These are phyloP conservation scores for Debaryomyces tyrocola DNA, from an alignment of 805 yeast species.

Conservation along the genomic window DNA sequence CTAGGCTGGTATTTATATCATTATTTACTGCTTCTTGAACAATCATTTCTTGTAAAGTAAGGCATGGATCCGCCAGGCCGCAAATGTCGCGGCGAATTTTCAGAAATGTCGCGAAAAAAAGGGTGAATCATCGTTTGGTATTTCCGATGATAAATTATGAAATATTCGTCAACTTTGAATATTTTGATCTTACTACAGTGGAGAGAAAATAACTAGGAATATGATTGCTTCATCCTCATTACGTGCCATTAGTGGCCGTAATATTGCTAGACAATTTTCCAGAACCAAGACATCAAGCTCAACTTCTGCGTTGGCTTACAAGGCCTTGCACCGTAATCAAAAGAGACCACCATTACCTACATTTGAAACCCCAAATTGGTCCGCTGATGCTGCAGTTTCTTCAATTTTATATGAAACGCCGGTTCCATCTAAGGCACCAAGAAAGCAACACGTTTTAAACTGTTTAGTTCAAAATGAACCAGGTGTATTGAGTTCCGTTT, in stretches of 20 bases:
- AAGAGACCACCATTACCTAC: constrained; percentile 91
- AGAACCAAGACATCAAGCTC: constrained; percentile 53
- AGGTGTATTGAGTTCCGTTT: constrained; percentile 89
- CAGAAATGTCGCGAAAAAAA: neutral
- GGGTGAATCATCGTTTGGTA: constrained; percentile 1
- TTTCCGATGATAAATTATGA: too few species aligned
- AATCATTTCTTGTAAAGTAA: neutral
- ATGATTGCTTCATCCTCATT: constrained; percentile 3
- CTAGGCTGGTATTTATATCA: too few species aligned
- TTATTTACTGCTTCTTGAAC: too few species aligned
- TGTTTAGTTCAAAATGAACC: constrained; percentile 98
- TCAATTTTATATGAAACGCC: constrained; percentile 93
- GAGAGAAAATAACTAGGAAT: neutral
- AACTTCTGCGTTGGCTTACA: constrained; percentile 92
- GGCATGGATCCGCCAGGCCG: constrained; percentile 1
- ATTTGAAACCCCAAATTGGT: constrained; percentile 90
- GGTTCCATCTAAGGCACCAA: constrained; percentile 57
- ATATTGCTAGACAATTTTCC: constrained; percentile 6
- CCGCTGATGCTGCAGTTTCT: constrained; percentile 94
- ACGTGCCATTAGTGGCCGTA: constrained; percentile 3
- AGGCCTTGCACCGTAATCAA: constrained; percentile 82
- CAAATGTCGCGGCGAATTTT: constrained; percentile 1
- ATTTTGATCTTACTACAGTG: too few species aligned
- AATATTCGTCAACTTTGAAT: too few species aligned
- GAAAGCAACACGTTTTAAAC: constrained; percentile 86